A percentile compares a stretch with the other conserved stretches of the same genome.
These are phyloP conservation scores for Penicillium bialowiezense DNA, from an alignment of 495 filamentous ascomycete genomes.

Conservation along the genomic window DNA sequence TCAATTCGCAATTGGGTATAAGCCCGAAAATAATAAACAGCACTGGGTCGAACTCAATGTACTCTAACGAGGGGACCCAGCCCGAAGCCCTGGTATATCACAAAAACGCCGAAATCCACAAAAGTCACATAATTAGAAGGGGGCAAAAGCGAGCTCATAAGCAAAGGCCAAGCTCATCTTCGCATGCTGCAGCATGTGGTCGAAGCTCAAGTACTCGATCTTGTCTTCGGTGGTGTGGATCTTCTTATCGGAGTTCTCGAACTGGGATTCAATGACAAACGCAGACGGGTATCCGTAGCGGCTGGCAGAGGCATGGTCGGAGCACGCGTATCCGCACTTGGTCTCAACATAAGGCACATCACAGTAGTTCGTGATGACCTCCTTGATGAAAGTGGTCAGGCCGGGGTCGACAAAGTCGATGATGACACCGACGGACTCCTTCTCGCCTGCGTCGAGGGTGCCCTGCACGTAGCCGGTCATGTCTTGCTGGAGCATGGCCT, in stretches of 20 bases:
- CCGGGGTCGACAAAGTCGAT: conserved; percentile 83
- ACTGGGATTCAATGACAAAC: conserved; percentile 91
- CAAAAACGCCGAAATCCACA: conserved; percentile 14
- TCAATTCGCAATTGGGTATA: conserved; percentile 4
- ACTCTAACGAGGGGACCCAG: conserved; percentile 3
- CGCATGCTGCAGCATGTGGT: conserved; percentile 97
- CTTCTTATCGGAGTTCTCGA: conserved; percentile 78
- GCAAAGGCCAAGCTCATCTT: conserved; percentile 85
- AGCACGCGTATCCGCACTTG: conserved; percentile 96
- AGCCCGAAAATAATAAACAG: background rate
- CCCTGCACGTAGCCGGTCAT: conserved; percentile 93
- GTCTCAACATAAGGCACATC: conserved; percentile 86
- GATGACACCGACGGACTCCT: conserved; percentile 89
- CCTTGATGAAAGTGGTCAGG: conserved; percentile 90
- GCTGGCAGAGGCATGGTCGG: conserved; percentile 92
- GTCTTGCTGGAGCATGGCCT: conserved; percentile 98
- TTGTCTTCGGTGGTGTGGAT: conserved; percentile 90
- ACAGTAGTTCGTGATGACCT: conserved; percentile 83
- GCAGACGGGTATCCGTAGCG: conserved; percentile 94
- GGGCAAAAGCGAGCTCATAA: conserved; percentile 70
- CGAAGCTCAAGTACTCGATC: conserved; percentile 85
- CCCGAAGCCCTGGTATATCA: conserved; percentile 15
- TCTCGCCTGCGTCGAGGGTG: conserved; percentile 76
- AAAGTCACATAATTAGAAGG: conserved; percentile 26
- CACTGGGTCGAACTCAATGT: background rate